These are phyloP conservation scores for Apiospora malaysiana DNA, from an alignment of 2,329 filamentous ascomycete species.

Conservation along the genomic window DNA sequence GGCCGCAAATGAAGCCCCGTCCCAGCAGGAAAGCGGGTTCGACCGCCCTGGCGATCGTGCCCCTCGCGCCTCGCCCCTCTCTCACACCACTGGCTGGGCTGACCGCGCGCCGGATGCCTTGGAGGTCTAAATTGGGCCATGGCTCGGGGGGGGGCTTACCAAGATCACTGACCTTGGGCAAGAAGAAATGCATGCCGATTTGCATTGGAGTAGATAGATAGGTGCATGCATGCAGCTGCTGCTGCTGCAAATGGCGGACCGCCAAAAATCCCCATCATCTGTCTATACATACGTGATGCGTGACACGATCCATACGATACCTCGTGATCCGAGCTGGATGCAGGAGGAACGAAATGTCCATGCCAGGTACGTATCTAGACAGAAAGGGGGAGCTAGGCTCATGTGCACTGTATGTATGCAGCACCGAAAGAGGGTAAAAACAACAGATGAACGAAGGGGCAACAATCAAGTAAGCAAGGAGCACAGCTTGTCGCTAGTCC, in stretches of 20 bases:
- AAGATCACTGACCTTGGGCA: constrained; percentile 12
- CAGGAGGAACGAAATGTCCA: constrained; percentile 10
- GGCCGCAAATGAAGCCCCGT: constrained; percentile 12
- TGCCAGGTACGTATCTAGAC: constrained; percentile 17
- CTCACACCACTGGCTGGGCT: constrained; percentile 8
- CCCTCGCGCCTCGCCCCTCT: neutral
- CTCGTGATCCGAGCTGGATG: neutral
- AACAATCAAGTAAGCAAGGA: neutral
- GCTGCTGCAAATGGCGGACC: neutral
- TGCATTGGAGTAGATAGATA: neutral
- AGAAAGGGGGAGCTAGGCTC: constrained; percentile 7
- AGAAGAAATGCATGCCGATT: neutral
- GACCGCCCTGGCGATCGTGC: neutral
- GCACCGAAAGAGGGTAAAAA: constrained; percentile 6
- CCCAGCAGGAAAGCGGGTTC: constrained; percentile 10
- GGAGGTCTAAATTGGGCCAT: neutral
- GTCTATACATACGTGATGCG: neutral
- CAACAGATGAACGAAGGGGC: constrained; percentile 7
- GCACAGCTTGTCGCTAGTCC: constrained; percentile 12
- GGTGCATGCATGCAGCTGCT: neutral
- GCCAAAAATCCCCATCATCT: neutral
- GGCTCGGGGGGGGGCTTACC: neutral
- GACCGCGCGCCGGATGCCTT: neutral
- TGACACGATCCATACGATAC: constrained; percentile 2
- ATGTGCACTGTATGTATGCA: neutral